These are phyloP conservation scores for Cladobotryum mycophilum DNA, from an alignment of 2,329 filamentous ascomycete species.

Conservation along the genomic window DNA sequence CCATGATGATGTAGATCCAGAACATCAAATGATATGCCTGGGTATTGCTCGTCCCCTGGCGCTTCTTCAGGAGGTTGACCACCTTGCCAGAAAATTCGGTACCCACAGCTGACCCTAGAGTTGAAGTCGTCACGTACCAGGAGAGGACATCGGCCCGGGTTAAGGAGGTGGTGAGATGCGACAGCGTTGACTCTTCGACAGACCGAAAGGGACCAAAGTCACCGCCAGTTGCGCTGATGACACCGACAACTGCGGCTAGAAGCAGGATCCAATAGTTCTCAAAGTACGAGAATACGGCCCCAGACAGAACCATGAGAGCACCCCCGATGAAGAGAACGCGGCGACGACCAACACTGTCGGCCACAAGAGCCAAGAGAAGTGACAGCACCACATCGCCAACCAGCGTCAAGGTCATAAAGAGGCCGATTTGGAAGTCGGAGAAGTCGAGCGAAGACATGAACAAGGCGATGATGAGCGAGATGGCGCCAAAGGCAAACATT, in stretches of 20 bases:
- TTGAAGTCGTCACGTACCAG: constrained; percentile 57
- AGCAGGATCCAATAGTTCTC: constrained; percentile 56
- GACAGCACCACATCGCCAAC: constrained; percentile 55
- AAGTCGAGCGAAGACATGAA: constrained; percentile 52
- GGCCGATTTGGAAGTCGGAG: constrained; percentile 52
- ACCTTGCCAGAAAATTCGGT: constrained; percentile 47
- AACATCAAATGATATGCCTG: constrained; percentile 53
- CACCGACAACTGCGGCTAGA: constrained; percentile 51
- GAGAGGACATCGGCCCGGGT: constrained; percentile 57
- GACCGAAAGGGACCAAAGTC: constrained; percentile 64
- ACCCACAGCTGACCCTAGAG: constrained; percentile 49
- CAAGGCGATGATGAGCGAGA: constrained; percentile 54
- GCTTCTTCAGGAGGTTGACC: constrained; percentile 40
- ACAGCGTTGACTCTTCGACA: constrained; percentile 59
- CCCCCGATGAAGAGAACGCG: constrained; percentile 48
- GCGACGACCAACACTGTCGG: constrained; percentile 52
- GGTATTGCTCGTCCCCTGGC: constrained; percentile 42
- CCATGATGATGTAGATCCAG: constrained; percentile 52
- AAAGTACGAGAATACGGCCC: constrained; percentile 45
- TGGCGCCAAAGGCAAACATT: constrained; percentile 59
- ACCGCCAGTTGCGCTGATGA: constrained; percentile 55
- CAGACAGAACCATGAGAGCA: constrained; percentile 51
- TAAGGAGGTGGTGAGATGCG: constrained; percentile 50
- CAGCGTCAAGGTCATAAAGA: constrained; percentile 60
- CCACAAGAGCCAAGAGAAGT: constrained; percentile 51